These are phyloP conservation scores for Lathyrus aphaca DNA, from an alignment of 306 rosid species.

Conservation along the genomic window DNA sequence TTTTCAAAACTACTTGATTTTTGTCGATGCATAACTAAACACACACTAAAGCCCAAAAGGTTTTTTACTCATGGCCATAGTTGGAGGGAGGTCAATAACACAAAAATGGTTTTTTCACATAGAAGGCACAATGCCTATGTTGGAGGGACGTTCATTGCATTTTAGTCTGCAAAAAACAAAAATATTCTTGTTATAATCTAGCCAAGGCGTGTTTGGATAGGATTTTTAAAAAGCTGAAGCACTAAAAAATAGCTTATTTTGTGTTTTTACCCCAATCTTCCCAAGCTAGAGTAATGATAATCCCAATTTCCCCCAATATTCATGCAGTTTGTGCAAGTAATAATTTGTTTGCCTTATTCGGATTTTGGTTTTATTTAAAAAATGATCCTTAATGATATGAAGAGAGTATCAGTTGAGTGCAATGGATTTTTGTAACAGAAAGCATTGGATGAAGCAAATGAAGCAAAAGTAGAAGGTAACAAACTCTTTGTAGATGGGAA, in stretches of 20 bases:
- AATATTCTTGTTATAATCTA: neutral
- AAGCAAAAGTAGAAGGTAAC: constrained; percentile 80
- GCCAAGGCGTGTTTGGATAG: neutral
- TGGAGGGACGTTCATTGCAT: neutral
- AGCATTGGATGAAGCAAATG: constrained; percentile 73
- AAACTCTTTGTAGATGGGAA: constrained; percentile 62
- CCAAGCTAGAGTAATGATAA: neutral
- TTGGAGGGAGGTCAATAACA: constrained; percentile 7
- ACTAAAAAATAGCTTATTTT: neutral
- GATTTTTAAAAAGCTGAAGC: neutral
- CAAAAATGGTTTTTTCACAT: neutral
- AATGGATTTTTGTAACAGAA: constrained; percentile 48
- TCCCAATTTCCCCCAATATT: neutral
- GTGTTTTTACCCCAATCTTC: neutral
- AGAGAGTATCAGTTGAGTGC: constrained; percentile 8
- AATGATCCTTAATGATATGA: neutral
- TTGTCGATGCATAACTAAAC: neutral
- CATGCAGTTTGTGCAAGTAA: neutral
- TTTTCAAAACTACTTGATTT: neutral
- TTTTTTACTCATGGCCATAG: neutral
- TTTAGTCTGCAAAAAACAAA: neutral
- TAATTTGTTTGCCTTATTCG: neutral
- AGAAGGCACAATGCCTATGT: neutral
- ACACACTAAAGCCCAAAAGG: neutral
- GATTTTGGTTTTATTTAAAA: neutral